phyloP scores from a whole-genome alignment of 257 asterid species.

The Scutellaria minor region DNA sequence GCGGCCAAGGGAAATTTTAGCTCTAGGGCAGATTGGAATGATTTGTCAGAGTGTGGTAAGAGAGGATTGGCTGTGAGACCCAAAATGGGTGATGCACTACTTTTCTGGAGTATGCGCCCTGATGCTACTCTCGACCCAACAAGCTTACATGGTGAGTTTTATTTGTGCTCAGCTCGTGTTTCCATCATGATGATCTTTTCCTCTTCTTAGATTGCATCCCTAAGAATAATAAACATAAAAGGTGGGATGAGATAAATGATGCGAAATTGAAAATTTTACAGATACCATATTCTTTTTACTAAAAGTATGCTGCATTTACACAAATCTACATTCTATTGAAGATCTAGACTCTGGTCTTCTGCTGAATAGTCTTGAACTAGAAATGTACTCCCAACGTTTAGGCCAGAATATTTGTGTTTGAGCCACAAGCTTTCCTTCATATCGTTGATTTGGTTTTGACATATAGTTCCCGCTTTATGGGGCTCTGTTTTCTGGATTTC shows the following conservation, averaged over 20 bases:
- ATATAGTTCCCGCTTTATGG: background rate
- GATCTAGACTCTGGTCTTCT: background rate
- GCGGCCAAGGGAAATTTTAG: constrained; percentile 74
- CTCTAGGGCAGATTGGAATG: constrained; percentile 60
- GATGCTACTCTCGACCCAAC: constrained; percentile 81
- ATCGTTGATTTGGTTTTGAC: constrained; percentile 11
- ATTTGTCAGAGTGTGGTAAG: constrained; percentile 77
- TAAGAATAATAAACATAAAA: constrained; percentile 3
- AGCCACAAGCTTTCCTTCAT: background rate
- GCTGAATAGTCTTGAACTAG: constrained; percentile 14
- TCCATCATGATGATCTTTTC: constrained; percentile 1
- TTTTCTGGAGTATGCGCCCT: constrained; percentile 94
- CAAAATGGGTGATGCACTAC: constrained; percentile 77
- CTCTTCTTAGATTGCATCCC: background rate
- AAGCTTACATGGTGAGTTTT: constrained; percentile 81
- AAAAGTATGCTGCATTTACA: background rate
- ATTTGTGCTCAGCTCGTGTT: constrained; percentile 20
- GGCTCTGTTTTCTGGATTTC: constrained; percentile 28
- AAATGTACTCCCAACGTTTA: background rate
- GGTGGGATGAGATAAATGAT: background rate
- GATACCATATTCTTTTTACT: background rate
- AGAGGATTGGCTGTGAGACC: constrained; percentile 81
- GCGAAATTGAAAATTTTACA: background rate
- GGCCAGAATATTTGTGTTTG: background rate
- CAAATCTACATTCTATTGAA: constrained; percentile 8